Evolutionary conservation across 257 asterid genomes (phyloP).

Genomic region (Fraxinus cuspidata): DNA sequence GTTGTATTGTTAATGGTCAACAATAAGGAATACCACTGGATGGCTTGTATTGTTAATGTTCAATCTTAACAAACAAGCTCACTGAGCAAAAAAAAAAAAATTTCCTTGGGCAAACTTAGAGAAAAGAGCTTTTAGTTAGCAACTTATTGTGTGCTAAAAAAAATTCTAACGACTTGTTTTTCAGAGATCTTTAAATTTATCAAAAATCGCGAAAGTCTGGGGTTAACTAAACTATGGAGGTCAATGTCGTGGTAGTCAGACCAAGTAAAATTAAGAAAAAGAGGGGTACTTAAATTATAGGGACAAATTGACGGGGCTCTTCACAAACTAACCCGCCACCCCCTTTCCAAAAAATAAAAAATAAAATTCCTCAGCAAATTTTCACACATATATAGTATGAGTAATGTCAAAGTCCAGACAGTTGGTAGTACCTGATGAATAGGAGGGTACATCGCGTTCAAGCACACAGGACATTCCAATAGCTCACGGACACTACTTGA

Average conservation of each 20-base stretch:
- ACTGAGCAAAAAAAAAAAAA: neutral
- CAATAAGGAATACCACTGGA: neutral
- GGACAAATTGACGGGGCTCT: neutral
- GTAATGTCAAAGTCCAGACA: neutral
- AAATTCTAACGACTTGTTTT: neutral
- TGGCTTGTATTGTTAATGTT: neutral
- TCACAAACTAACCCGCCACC: neutral
- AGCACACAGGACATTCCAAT: constrained; percentile 64
- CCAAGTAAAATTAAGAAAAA: neutral
- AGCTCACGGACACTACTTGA: constrained; percentile 45
- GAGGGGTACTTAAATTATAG: neutral
- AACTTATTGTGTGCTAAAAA: neutral
- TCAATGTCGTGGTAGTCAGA: neutral
- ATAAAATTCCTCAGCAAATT: neutral
- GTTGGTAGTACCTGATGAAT: constrained; percentile 39
- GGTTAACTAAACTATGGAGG: neutral
- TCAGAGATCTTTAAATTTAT: neutral
- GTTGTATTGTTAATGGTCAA: neutral
- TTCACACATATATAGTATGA: neutral
- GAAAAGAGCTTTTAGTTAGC: neutral
- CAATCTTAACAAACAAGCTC: neutral
- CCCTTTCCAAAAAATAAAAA: neutral
- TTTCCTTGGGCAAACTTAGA: neutral
- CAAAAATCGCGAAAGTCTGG: neutral
- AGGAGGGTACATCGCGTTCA: constrained; percentile 56